Base-by-base conservation (phyloP, 2,329 filamentous ascomycete species). In the Aureobasidium sp. region DNA sequence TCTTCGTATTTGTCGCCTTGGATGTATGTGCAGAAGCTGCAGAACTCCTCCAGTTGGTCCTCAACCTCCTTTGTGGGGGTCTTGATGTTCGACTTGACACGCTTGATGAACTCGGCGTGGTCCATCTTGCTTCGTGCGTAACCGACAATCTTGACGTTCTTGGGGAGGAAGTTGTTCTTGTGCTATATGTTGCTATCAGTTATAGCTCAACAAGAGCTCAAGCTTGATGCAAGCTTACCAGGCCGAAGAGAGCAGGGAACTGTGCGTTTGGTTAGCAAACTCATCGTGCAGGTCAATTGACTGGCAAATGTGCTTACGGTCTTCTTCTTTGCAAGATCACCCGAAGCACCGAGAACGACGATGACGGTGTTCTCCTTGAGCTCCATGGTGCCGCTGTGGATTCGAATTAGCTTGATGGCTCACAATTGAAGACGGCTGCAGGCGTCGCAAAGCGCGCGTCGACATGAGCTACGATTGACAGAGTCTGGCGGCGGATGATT, bases 71-170 rank as follows among this genome's bases (percentile, higher is more conserved):
- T 96, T 69, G 93, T 97, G 16, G 94, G 94, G 16, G 92, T 94
- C 85, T 99, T 97, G 81, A 99, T 99, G 81, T 97, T 95, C 64
- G 91, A 96, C 79, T 89, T 93, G 78, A 99, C 91, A 69, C 94
- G 86, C 79, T 88, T 90, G 74, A 97, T 83, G 81, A 90, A 97
- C 77, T 99, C 94, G 66, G 91, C 87, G 72, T 93, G 91, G 79
- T 97, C 92, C 94, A 99, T 99, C 83, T 97, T 97, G 70, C 94
- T 99, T 75, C 94, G 88, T 71, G 94, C 94, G 90, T 99, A 99
- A 81, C 94, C 94, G 71, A 99, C 86, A 74, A 99, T 97, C 77
- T 87, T 90, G 78, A 96, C 91, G 77, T 95, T 91, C 79, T 96
- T 96, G 70, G 79, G 94, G 57, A 99, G 89, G 81, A 97, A 99